Evolutionary conservation across 1,284 basidiomycete species (phyloP), one percentile per base, ranked within the genome.

Genomic region (Taiwanofungus camphoratus): DNA sequence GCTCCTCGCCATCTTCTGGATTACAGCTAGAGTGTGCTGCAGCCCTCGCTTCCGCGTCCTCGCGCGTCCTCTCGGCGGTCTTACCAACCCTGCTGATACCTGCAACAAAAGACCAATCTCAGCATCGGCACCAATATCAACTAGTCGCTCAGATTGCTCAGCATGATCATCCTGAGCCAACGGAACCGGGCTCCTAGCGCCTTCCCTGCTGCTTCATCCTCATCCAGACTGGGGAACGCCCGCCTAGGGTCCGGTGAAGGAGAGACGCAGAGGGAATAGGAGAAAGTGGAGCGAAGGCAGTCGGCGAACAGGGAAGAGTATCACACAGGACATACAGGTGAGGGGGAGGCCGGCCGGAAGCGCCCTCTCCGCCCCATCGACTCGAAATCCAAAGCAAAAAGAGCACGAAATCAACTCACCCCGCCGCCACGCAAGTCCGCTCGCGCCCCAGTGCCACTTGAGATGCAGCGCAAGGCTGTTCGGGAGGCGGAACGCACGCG

Each of bases 401-500:
- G 24, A 29, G 24, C 41, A 30, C 19, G 12, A 3, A 13, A 27
- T 16, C 11, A 7, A 43, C 46, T 36, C 44, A 54, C 51, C 52
- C 27, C 39, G 36, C 36, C 44, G 52, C 55, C 55, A 55, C 13
- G 49, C 51, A 1, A 55, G 39, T 9, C 40, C 30, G 3, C 39
- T 52, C 22, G 50, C 47, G n/a, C 54, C 54, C 48, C 52, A 58
- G 26, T 63, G 61, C 60, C 60, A 63, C 41, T 62, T 62, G 8
- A 61, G 45, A 36, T 63, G 61, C 7, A 62, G 48, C n/a, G 58
- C 54, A 9, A 63, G 53, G 3, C 59, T 53, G 29, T 63, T 61
- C 5, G 58, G 51, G 11, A 59, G 44, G 18, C 49, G 38, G 43
- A 63, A 63, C 16, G 40, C 42, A 11, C 61, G 52, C 29, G 53